Evolutionary conservation across 805 yeast species (phyloP).

Genomic region (Zygoascus bituminiphila): DNA sequence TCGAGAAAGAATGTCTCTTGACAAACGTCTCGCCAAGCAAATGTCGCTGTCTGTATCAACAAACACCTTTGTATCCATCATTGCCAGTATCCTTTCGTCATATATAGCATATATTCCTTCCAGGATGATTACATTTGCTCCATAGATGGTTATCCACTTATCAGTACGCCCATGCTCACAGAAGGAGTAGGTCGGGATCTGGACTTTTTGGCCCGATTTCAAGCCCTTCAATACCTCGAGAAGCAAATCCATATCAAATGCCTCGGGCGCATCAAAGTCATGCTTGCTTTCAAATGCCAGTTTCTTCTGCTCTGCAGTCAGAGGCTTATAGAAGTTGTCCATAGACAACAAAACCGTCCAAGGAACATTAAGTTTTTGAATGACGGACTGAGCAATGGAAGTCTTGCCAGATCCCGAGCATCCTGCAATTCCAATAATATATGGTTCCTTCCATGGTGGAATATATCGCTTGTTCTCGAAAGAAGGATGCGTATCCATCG

Average conservation of each 20-base stretch:
- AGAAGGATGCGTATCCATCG: neutral
- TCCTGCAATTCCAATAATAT: conserved; percentile 82
- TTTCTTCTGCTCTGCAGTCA: conserved; percentile 50
- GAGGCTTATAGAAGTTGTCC: conserved; percentile 84
- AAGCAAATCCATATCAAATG: conserved; percentile 70
- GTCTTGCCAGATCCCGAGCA: conserved; percentile 84
- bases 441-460: conserved; percentile 88
- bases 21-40: conserved; percentile 80
- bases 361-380: conserved; percentile 66
- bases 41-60: conserved; percentile 93
- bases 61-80: conserved; percentile 81
- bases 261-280: conserved; percentile 84
- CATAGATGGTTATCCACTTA: conserved; percentile 69
- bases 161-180: conserved; percentile 51
- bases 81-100: conserved; percentile 54
- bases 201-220: conserved; percentile 38
- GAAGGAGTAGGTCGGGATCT: conserved; percentile 67
- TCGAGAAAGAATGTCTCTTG: conserved; percentile 77
- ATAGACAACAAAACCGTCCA: conserved; percentile 88
- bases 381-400: conserved; percentile 76
- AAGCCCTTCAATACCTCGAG: conserved; percentile 54
- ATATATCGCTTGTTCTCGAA: conserved; percentile 33
- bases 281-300: conserved; percentile 60
- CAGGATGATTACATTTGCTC: conserved; percentile 85
- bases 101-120: conserved; percentile 87